These are phyloP conservation scores for Pleurotus tuber-regium DNA, from an alignment of 768 basidiomycete genomes.

Conservation along the genomic window DNA sequence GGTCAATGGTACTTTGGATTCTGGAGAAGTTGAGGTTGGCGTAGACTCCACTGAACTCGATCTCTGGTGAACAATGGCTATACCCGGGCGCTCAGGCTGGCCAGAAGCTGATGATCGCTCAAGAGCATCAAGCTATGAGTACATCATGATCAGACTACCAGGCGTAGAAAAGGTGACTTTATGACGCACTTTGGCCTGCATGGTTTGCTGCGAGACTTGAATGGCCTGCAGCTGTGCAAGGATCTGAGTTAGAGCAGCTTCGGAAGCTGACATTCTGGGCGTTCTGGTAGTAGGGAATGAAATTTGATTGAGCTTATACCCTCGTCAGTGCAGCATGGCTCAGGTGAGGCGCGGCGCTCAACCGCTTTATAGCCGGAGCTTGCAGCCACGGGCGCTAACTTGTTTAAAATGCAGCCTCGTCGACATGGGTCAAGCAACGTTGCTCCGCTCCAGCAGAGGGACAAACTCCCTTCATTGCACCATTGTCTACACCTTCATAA, in stretches of 20 bases:
- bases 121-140: conserved; percentile 3
- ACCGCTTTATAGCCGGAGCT: not conserved
- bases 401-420: not conserved
- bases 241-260: conserved; percentile 70
- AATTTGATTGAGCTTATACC: conserved; percentile 15
- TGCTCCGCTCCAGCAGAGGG: too few species aligned
- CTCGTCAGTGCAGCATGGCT: not conserved
- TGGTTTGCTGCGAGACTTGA: conserved; percentile 70
- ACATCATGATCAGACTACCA: not conserved
- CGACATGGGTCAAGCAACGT: too few species aligned
- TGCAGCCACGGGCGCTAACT: not conserved
- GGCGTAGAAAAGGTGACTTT: too few species aligned
- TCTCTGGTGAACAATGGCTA: conserved; percentile 5
- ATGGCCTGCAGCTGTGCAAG: conserved; percentile 67
- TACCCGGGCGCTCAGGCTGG: not conserved
- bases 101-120: not conserved
- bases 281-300: conserved; percentile 12
- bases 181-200: conserved; percentile 69
- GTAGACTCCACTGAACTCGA: conserved; percentile 4
- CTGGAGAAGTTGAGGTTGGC: not conserved
- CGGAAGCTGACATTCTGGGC: conserved; percentile 39
- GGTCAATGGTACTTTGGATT: not conserved
- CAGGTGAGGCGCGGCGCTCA: not conserved
- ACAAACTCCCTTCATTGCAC: too few species aligned
- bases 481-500: too few species aligned